A percentile compares a stretch with the other conserved stretches of the same genome.
Evolutionary conservation across 2,329 filamentous ascomycete species (phyloP).

Genomic region (Fusarium sp.): DNA sequence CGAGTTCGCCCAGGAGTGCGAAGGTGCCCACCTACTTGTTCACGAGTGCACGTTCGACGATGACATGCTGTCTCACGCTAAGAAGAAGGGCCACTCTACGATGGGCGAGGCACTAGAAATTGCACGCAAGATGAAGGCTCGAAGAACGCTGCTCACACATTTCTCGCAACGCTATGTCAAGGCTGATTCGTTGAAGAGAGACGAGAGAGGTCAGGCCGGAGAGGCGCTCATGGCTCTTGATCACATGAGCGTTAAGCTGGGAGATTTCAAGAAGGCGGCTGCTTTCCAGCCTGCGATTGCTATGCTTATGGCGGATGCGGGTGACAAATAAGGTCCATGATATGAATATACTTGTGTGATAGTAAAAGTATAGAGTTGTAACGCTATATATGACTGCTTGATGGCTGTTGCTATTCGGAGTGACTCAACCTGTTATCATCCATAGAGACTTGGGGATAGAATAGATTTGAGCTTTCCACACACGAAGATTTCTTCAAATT

Average conservation of each 20-base stretch:
- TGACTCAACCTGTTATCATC: neutral
- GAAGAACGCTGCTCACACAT: constrained; percentile 87
- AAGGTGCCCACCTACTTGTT: constrained; percentile 82
- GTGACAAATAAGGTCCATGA: constrained; percentile 20
- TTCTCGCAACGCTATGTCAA: constrained; percentile 96
- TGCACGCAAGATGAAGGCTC: constrained; percentile 81
- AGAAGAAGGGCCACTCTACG: constrained; percentile 91
- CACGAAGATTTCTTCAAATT: neutral
- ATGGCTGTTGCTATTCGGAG: neutral
- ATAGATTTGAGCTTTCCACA: neutral
- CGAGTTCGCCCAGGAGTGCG: constrained; percentile 77
- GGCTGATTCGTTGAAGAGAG: constrained; percentile 48
- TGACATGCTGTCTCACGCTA: constrained; percentile 80
- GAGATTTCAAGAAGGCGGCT: constrained; percentile 75
- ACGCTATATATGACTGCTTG: neutral
- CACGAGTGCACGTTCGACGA: constrained; percentile 98
- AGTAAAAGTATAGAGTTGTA: neutral
- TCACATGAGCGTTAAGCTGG: constrained; percentile 78
- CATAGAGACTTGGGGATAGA: neutral
- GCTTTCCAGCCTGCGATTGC: constrained; percentile 43
- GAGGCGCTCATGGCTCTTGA: constrained; percentile 79
- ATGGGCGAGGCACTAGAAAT: constrained; percentile 86
- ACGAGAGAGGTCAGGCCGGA: constrained; percentile 51
- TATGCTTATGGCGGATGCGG: constrained; percentile 31
- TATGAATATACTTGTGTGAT: constrained; percentile 2